These are phyloP conservation scores for Mortierella hygrophila DNA, from an alignment of 192 early-diverging fungal species.

Conservation along the genomic window DNA sequence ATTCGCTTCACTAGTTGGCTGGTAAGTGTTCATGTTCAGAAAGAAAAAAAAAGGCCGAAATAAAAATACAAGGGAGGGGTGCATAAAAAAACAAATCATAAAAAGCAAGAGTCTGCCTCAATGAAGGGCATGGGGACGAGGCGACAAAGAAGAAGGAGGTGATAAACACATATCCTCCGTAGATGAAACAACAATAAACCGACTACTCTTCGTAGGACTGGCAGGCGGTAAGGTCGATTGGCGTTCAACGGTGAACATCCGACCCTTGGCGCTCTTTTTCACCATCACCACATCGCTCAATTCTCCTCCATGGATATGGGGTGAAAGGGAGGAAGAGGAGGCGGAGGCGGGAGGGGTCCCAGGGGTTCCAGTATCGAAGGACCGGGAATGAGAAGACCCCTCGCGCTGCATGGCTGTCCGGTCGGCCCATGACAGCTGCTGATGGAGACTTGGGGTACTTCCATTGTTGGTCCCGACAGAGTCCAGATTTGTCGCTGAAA, in stretches of 20 bases:
- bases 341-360: not conserved
- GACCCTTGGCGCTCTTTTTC: slow-evolving; percentile 51
- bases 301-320: not conserved
- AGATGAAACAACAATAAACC: slow-evolving; percentile 42
- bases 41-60: not conserved
- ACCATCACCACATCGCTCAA: slow-evolving; percentile 46
- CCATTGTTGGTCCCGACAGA: not conserved
- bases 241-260: slow-evolving; percentile 49
- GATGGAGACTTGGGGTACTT: not conserved
- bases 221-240: slow-evolving; percentile 5
- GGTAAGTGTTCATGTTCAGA: no score
- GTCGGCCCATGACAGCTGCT: not conserved
- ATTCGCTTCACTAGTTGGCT: no score
- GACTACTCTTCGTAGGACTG: slow-evolving; percentile 42
- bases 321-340: not conserved
- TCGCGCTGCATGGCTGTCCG: not conserved
- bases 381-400: not conserved
- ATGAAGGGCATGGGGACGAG: slow-evolving; percentile 1
- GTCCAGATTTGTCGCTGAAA: slow-evolving; percentile 33
- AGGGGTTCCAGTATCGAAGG: not conserved
- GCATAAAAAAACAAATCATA: slow-evolving; percentile 14
- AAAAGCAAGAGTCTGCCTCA: not conserved
- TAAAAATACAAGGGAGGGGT: not conserved
- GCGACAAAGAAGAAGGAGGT: not conserved
- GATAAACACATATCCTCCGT: slow-evolving; percentile 22